Base-by-base conservation (phyloP, 768 basidiomycete species). In the Neoboletus subvelutipes region DNA sequence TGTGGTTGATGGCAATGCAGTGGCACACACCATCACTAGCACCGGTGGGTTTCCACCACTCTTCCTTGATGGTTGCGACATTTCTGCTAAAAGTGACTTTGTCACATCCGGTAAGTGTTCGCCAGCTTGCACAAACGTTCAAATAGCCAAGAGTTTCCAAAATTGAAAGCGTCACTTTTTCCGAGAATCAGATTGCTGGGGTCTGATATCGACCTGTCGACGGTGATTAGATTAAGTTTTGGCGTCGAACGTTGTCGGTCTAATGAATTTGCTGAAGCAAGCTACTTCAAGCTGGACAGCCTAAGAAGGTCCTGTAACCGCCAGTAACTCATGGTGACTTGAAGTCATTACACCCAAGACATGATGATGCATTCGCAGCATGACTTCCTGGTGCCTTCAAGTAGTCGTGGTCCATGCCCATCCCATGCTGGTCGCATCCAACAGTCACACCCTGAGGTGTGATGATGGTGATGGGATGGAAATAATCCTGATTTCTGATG, bases 1-100 rank as follows among this genome's bases (percentile, higher is more conserved):
- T 34, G n/a, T 31, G 29, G 22, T 31, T 36, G 62, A 50, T 53
- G 43, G 51, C 13, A 57, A 57, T 55, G 48, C 6, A 34, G 31
- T 41, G 22, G 15, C 37, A 22, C 1, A 34, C 7, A 24, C 26
- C 45, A 24, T 20, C 28, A 42, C 26, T 37, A 18, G 17, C 9
- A 34, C 42, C 11, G 18, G 37, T 20, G 28, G 6, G 20, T 17
- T 4, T 26, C 33, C 22, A 20, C 34, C 42, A 26, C 28, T 34
- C 36, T 2, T 26, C 12, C 55, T 54, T 31, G 40, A 2, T 9
- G 9, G 31, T 24, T 37, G 47, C 9, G 39, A 33, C 10, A 31
- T 43, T 63, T 39, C 20, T 28, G 34, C 22, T 18, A 33, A 5
- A 41, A 13, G 34, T 29, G 47, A 18, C 20, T 13, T 42, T 34